These are phyloP conservation scores for Annulohypoxylon stygium DNA, from an alignment of 495 filamentous ascomycete genomes.

Conservation along the genomic window DNA sequence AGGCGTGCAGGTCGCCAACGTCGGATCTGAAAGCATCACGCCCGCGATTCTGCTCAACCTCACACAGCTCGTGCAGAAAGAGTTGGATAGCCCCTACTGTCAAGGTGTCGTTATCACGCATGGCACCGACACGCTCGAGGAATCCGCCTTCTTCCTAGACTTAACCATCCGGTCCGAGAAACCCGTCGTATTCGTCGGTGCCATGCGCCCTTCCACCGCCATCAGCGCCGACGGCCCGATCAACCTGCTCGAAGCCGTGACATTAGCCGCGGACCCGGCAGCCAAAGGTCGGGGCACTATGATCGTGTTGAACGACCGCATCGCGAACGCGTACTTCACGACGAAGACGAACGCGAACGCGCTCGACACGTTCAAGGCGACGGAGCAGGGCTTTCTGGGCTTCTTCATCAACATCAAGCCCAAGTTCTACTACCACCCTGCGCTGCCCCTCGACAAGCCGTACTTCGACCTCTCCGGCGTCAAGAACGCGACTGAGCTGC, in stretches of 20 bases:
- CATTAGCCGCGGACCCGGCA: constrained; percentile 55
- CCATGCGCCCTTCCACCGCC: constrained; percentile 65
- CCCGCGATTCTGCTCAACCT: constrained; percentile 59
- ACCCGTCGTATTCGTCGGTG: constrained; percentile 63
- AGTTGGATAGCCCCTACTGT: constrained; percentile 59
- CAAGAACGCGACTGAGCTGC: constrained; percentile 50
- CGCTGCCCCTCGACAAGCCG: constrained; percentile 54
- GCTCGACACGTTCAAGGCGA: constrained; percentile 64
- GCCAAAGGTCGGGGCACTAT: constrained; percentile 58
- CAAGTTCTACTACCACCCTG: constrained; percentile 60
- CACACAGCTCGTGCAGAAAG: constrained; percentile 56
- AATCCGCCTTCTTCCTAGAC: constrained; percentile 66
- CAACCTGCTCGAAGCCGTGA: constrained; percentile 65
- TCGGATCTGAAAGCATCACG: constrained; percentile 56
- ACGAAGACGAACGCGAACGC: constrained; percentile 67
- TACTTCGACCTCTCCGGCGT: constrained; percentile 56
- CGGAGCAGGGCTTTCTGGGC: constrained; percentile 61
- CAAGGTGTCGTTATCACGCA: constrained; percentile 64
- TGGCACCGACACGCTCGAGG: constrained; percentile 66
- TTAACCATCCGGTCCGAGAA: constrained; percentile 62
- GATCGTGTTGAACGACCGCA: constrained; percentile 67
- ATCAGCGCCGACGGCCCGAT: constrained; percentile 65
- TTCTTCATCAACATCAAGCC: constrained; percentile 61
- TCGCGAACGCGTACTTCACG: constrained; percentile 61
- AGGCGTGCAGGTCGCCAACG: constrained; percentile 59